phyloP scores from a whole-genome alignment of 495 filamentous ascomycete species.

The Hypoxylon trugodes region DNA sequence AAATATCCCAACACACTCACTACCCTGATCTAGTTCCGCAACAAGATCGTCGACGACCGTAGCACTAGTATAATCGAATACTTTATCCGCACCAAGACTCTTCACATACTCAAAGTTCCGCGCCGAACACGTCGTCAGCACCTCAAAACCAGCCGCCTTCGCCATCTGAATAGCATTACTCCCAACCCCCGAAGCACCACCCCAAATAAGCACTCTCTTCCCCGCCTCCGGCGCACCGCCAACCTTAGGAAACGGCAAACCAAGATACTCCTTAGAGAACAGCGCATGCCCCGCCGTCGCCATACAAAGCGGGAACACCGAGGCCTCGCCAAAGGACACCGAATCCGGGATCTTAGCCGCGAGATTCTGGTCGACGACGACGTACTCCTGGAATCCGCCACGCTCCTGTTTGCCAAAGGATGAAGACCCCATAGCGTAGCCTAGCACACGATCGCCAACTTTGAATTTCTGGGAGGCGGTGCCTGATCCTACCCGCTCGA shows the following conservation, averaged over 20 bases:
- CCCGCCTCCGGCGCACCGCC: slow-evolving; percentile 43
- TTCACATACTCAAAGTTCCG: slow-evolving; percentile 53
- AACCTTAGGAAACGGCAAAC: slow-evolving; percentile 25
- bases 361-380: slow-evolving; percentile 26
- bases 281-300: slow-evolving; percentile 57
- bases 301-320: slow-evolving; percentile 58
- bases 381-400: slow-evolving; percentile 49
- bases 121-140: slow-evolving; percentile 61
- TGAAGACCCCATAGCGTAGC: slow-evolving; percentile 18
- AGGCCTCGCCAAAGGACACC: slow-evolving; percentile 50
- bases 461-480: slow-evolving; percentile 50
- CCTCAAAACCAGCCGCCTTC: slow-evolving; percentile 64
- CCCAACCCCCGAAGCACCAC: slow-evolving; percentile 67
- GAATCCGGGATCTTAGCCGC: slow-evolving; percentile 50
- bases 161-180: slow-evolving; percentile 69
- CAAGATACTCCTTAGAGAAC: slow-evolving; percentile 50
- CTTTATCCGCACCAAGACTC: slow-evolving; percentile 29
- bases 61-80: slow-evolving; percentile 54
- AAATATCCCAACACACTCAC: slow-evolving; percentile 31
- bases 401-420: neutral
- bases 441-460: slow-evolving; percentile 51
- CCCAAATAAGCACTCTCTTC: slow-evolving; percentile 56
- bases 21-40: slow-evolving; percentile 25
- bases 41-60: slow-evolving; percentile 42
- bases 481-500: slow-evolving; percentile 51